Evolutionary conservation across 495 filamentous ascomycete genomes (phyloP), one percentile per base, ranked within the genome.

Genomic region (Glutinoglossum americanum): DNA sequence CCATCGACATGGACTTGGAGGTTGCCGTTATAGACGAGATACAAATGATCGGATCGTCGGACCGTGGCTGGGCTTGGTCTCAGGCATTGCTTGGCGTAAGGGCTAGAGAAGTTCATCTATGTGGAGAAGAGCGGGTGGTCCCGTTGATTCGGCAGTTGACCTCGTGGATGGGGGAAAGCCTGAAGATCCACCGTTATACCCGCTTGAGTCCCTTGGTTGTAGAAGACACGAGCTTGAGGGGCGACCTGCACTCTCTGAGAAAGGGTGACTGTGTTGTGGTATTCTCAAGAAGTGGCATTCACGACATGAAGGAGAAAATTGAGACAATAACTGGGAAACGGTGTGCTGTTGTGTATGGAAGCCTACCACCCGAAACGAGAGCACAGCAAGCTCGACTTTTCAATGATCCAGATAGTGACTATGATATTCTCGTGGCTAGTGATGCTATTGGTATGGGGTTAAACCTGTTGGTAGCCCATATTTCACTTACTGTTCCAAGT

Each of bases 371-470:
- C 27, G 90, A 96, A 67, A 94, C 87, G 48, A 77, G 93, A 58
- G 87, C 85, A 11, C 81, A 88, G 64, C 92, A 99, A 70, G 92
- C 92, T 7, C 76, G 74, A 26, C 75, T 95, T 1, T 98, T 98
- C 73, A 98, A 98, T 63, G 86, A 96, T 61, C 87, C 84, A 0
- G 71, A 92, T 64, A 97, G 86, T 68, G 89, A 94, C 39, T 99
- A 95, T 66, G 89, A 99, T 62, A 89, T 82, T 60, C 73, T 99
- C 4, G 87, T 90, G 27, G 92, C 92, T 17, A 95, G 88, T 62
- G 92, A 99, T 67, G 92, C 92, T 25, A 87, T 99, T 61, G 92
- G 92, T 25, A 99, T 99, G 92, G 92, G 92, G 0, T 70, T 99
- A 32, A 99, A 99, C 68, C 65, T 99, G 71, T 84, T 65, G 72